Base-by-base conservation (phyloP, 768 basidiomycete species). In the Scleroderma citrinum region DNA sequence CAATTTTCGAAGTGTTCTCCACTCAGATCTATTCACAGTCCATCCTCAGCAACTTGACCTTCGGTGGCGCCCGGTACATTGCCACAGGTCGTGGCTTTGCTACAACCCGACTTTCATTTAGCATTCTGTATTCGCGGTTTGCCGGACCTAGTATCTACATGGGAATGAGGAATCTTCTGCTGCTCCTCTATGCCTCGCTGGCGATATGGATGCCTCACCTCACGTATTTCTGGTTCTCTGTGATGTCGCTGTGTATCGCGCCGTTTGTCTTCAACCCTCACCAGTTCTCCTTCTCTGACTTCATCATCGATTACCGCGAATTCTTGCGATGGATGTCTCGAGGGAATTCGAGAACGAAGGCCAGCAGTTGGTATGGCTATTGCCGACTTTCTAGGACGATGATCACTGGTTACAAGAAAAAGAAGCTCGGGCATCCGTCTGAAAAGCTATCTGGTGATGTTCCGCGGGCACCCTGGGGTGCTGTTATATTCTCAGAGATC, bases 251-350 rank as follows among this genome's bases (percentile, higher is more conserved):
- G 17, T 95, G 92, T 69, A 79, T 98, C 58, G 92, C 96, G 31
- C 96, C 96, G 0, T 99, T 98, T 83, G 55, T 99, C 52, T 99
- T 99, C 82, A 99, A 99, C 71, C 96, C 96, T n/a, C 95, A 99
- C 69, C 96, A 98, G 68, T 99, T 98, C 79, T 91, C 92, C 10
- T 91, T 85, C 66, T 71, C 91, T 59, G 96, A 99, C 71, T 99
- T 95, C 71, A 87, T 98, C 71, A 92, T 98, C 65, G 96, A 99
- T 70, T 98, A 98, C 67, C 85, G 96, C 49, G 96, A 99, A 65
- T 97, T 94, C 76, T 69, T 99, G 42, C 84, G 96, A 42, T 99
- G 96, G 96, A 98, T 99, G 94, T 96, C 92, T 10, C 82, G 96
- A 49, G 96, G 96, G 49, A 99, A 98, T 70, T 96, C 96, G 41